Evolutionary conservation across 345 rosid genomes (phyloP), one percentile per base, ranked within the genome.

Genomic region (Lumnitzera littorea): DNA sequence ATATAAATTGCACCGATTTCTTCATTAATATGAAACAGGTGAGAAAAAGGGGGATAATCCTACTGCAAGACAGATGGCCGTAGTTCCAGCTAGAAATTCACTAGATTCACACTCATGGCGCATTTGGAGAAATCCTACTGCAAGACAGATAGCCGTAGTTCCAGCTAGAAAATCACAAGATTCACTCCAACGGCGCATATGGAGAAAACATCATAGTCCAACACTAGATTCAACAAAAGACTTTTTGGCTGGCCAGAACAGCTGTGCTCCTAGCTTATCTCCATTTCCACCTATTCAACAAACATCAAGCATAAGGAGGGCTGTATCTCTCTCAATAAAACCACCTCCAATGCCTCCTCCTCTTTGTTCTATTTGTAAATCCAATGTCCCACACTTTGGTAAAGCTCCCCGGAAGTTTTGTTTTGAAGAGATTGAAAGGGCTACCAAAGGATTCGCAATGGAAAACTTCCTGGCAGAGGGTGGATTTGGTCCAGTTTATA

Each of bases 291-390:
- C 10, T 23, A 17, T 63, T 2, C 62, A 53, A 31, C 41, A 68
- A 49, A 72, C 69, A 15, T 66, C 70, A 3, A 75, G 75, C 64
- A 67, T 74, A 46, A 57, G 77, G 53, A 72, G 48, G 50, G 72
- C 71, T 1, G 60, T 75, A 36, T 72, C 77, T 12, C 47, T 75
- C 49, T 60, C 83, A 24, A 65, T 60, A 11, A 86, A 77, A 48
- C 59, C 63, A 58, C 82, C 83, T 11, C 71, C 75, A 43, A 66
- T 46, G 15, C 77, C 85, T 0, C 85, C 85, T 48, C 89, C 87
- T 27, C 77, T 83, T 15, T 86, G 92, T 67, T 83, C 92, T 29
- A 62, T 79, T 23, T 81, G 89, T 56, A 81, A 86, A 57, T 80
- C 79, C 51, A 81, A 69, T 15, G 62, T 79, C 4, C 87, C 89